Evolutionary conservation across 345 rosid genomes (phyloP).

Genomic region (Boechera divaricarpa): DNA sequence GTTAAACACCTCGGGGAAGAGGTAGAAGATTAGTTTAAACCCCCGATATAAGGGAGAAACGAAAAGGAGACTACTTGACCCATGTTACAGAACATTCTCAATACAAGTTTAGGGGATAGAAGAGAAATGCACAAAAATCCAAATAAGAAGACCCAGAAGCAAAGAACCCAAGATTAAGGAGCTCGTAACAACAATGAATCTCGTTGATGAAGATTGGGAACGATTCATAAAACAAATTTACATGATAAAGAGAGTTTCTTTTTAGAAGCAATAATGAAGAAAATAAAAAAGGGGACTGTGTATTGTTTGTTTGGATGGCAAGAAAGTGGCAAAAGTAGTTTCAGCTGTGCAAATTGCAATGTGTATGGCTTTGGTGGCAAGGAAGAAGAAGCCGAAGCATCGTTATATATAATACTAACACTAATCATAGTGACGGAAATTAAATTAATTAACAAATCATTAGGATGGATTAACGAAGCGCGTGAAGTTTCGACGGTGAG

Average conservation of each 20-base stretch:
- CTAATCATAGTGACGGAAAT: background rate
- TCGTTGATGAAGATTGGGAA: conserved; percentile 25
- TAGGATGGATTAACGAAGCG: conserved; percentile 27
- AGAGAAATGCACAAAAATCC: conserved; percentile 15
- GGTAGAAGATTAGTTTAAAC: background rate
- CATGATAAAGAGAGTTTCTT: conserved; percentile 29
- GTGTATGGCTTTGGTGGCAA: conserved; percentile 39
- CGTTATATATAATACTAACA: conserved; percentile 20
- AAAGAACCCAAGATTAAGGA: conserved; percentile 14
- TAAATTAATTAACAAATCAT: background rate
- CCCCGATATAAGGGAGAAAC: background rate
- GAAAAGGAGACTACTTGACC: conserved; percentile 32
- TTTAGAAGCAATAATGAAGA: conserved; percentile 29
- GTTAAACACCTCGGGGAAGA: background rate
- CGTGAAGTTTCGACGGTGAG: conserved; percentile 8
- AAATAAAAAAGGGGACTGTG: background rate
- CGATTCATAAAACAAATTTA: conserved; percentile 32
- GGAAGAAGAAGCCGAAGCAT: conserved; percentile 37
- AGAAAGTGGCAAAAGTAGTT: conserved; percentile 35
- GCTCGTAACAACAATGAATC: conserved; percentile 38
- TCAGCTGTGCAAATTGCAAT: conserved; percentile 38
- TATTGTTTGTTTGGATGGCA: conserved; percentile 35
- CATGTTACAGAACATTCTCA: conserved; percentile 33
- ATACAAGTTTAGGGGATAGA: conserved; percentile 8
- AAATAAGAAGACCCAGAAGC: conserved; percentile 7